Base-by-base conservation (phyloP, 1,139 yeast species). In the Blastobotrys apis region DNA sequence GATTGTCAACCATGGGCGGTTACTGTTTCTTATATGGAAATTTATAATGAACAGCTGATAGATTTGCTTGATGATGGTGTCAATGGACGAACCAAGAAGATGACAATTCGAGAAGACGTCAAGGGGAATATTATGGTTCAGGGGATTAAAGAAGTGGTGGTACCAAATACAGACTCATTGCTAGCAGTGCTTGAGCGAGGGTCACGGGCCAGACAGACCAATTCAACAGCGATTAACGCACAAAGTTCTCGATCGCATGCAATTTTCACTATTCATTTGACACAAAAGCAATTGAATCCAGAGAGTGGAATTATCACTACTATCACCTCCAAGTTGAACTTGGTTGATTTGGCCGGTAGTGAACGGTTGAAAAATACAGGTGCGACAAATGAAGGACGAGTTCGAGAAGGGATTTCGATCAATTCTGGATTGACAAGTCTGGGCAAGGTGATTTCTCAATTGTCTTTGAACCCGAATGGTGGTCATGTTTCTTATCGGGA, bases 341-440 rank as follows among this genome's bases (percentile, higher is more conserved):
- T 87, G 35, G 94, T 87, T 4, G 96, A 87, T 67, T 71, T 87
- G 49, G 96, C 96, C 0, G 96, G 96, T 1, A 81, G 90, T 30
- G 94, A 84, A 59, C 82, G 87, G 56, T 77, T 87, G 39, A 77
- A 72, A 50, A 70, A 85, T 46, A 81, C 92, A 0, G 94, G 94
- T 1, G 88, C 92, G 0, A 74, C 33, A 5, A 47, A 41, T 4
- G 55, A 53, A 4, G 53, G 52, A 15, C 44, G 60, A 20, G 54
- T 53, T 29, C 56, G 84, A 60, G 95, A 95, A 6, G 95, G 94
- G 1, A 77, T 82, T 10, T 48, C 57, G 50, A 87, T 87, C 44
- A 87, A 87, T 62, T 88, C 84, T 59, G 82, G 92, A 45, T 71
- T 87, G 46, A 68, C 86, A 17, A 81, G 94, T 0, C 69, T 87